Conservation (phyloP, 129 eudicot species). For the Flaveria robusta region DNA sequence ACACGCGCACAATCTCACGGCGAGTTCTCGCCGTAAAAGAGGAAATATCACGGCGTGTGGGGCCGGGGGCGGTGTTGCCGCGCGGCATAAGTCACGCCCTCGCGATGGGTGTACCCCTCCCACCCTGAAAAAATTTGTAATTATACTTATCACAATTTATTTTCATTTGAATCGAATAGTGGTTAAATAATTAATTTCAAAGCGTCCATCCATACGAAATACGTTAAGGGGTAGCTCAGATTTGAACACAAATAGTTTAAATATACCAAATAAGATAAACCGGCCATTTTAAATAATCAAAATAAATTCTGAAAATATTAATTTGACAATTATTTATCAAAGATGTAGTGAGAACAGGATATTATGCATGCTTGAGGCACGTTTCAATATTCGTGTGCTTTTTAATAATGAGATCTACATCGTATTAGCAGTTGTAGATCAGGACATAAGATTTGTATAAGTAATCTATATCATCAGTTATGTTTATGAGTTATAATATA, state of each 20-base stretch:
- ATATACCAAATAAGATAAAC: not conserved
- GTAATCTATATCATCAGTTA: too few relatives aligned
- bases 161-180: not conserved
- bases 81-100: too few relatives aligned
- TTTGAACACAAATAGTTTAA: not conserved
- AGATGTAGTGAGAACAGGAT: constrained; percentile 10
- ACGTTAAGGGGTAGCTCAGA: not conserved
- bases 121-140: too few relatives aligned
- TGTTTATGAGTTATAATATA: too few relatives aligned
- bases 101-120: too few relatives aligned
- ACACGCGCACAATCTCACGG: too few relatives aligned
- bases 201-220: not conserved
- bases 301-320: not conserved
- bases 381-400: constrained; percentile 3
- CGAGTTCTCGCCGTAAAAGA: too few relatives aligned
- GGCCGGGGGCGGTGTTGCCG: too few relatives aligned
- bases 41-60: too few relatives aligned
- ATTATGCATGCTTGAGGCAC: not conserved
- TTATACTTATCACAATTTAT: too few relatives aligned
- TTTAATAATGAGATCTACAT: not conserved
- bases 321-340: constrained; percentile 9
- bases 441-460: too few relatives aligned
- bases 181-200: not conserved
- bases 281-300: not conserved
- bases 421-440: not conserved